phyloP scores from a whole-genome alignment of 1,139 yeast species.

The Pichia sp. region DNA sequence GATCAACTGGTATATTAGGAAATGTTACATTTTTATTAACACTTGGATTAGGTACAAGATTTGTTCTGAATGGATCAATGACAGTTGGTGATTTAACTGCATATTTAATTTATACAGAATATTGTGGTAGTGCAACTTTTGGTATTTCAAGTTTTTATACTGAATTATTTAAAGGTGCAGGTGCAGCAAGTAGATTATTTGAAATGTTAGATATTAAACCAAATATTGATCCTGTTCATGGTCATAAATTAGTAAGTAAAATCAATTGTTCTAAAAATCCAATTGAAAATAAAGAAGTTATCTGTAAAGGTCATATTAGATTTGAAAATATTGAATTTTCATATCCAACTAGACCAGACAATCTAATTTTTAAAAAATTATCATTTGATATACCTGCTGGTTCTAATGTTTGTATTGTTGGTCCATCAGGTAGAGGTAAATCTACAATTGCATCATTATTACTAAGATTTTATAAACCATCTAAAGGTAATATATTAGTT shows the following conservation, averaged over 20 bases:
- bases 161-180: constrained; percentile 93
- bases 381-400: constrained; percentile 70
- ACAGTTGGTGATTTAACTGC: constrained; percentile 88
- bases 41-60: constrained; percentile 71
- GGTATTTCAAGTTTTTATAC: constrained; percentile 88
- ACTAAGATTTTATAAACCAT: constrained; percentile 76
- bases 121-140: constrained; percentile 84
- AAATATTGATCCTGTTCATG: constrained; percentile 55
- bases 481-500: constrained; percentile 55
- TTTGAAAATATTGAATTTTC: constrained; percentile 65
- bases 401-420: constrained; percentile 87
- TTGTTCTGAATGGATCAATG: constrained; percentile 65
- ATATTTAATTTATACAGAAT: constrained; percentile 88
- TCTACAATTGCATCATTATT: constrained; percentile 81
- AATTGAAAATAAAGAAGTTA: constrained; percentile 8
- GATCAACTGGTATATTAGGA: constrained; percentile 75
- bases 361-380: constrained; percentile 58
- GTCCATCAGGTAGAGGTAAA: constrained; percentile 95
- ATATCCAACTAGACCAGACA: constrained; percentile 83
- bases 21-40: constrained; percentile 73
- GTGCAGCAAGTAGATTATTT: constrained; percentile 90
- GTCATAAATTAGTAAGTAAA: constrained; percentile 36
- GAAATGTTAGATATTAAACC: constrained; percentile 80
- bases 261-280: constrained; percentile 10
- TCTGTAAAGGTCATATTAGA: constrained; percentile 46